A percentile compares a stretch with the other conserved stretches of the same genome.
Conservation (phyloP, 2,329 filamentous ascomycete species). For the Boeremia exigua region DNA sequence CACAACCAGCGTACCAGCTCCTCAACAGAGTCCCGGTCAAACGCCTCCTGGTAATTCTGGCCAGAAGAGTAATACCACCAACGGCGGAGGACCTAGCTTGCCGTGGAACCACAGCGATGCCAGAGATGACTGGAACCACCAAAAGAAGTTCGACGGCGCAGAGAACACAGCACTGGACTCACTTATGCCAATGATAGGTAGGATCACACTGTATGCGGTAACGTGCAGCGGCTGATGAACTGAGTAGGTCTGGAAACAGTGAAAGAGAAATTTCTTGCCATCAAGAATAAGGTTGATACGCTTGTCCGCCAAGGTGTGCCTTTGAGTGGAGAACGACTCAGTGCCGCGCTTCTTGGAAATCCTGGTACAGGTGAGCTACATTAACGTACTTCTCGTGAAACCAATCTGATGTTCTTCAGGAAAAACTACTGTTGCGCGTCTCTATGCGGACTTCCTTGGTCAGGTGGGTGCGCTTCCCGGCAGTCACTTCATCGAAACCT, state of each 20-base stretch:
- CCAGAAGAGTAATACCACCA: background rate
- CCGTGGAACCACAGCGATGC: conserved; percentile 34
- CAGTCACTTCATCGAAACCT: conserved; percentile 67
- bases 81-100: background rate
- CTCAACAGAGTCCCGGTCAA: background rate
- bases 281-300: conserved; percentile 69
- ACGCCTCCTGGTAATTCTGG: background rate
- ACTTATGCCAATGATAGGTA: conserved; percentile 69
- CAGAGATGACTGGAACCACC: conserved; percentile 64
- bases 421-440: conserved; percentile 77
- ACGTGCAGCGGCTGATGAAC: too few relatives aligned
- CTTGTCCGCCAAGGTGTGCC: conserved; percentile 63
- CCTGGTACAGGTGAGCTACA: conserved; percentile 65
- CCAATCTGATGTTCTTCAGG: background rate
- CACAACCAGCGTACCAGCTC: background rate
- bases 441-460: conserved; percentile 71
- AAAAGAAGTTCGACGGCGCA: conserved; percentile 62
- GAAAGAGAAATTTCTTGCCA: conserved; percentile 66
- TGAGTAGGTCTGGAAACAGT: conserved; percentile 63
- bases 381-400: too few relatives aligned
- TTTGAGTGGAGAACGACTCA: conserved; percentile 65
- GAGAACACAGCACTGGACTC: conserved; percentile 63
- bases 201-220: too few relatives aligned
- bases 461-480: conserved; percentile 69
- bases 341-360: conserved; percentile 71